Evolutionary conservation across 1,284 basidiomycete genomes (phyloP).

Genomic region (Ceratobasidium theobromae): DNA sequence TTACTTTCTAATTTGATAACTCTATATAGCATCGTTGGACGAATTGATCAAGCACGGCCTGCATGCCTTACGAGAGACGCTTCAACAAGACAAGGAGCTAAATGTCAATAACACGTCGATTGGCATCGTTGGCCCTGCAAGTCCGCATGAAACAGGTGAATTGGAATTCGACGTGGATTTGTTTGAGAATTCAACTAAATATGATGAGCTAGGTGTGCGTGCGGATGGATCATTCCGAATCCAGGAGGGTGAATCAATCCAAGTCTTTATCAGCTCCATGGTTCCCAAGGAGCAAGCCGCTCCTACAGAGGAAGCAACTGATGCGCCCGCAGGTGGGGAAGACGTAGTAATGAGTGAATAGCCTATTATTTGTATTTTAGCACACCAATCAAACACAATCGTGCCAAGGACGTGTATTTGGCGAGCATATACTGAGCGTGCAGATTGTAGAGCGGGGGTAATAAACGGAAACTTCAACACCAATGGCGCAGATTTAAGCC

Average conservation of each 20-base stretch:
- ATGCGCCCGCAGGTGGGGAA: slow-evolving; percentile 48
- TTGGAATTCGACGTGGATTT: background rate
- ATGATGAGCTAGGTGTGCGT: slow-evolving; percentile 41
- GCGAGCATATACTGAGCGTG: background rate
- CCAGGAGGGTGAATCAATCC: slow-evolving; percentile 72
- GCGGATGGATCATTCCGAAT: slow-evolving; percentile 70
- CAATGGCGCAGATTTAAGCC: slow-evolving; percentile 5
- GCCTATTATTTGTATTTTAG: slow-evolving; percentile 34
- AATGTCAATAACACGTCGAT: slow-evolving; percentile 90
- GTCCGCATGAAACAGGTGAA: slow-evolving; percentile 54
- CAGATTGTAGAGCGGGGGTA: slow-evolving; percentile 23
- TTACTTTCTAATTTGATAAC: slow-evolving; percentile 5
- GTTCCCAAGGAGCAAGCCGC: slow-evolving; percentile 57
- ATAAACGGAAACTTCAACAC: slow-evolving; percentile 26
- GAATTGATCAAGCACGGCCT: slow-evolving; percentile 89
- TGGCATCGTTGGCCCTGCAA: slow-evolving; percentile 79
- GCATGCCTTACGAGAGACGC: slow-evolving; percentile 88
- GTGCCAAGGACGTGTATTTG: slow-evolving; percentile 11
- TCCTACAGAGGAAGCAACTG: slow-evolving; percentile 39
- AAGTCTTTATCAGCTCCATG: slow-evolving; percentile 72
- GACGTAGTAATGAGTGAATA: slow-evolving; percentile 81
- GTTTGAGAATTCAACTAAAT: slow-evolving; percentile 4
- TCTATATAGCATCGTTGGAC: slow-evolving; percentile 67
- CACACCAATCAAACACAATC: slow-evolving; percentile 33
- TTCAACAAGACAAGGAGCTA: slow-evolving; percentile 96